phyloP scores from a whole-genome alignment of 2,329 filamentous ascomycete genomes.

The Ophiostoma australiae region DNA sequence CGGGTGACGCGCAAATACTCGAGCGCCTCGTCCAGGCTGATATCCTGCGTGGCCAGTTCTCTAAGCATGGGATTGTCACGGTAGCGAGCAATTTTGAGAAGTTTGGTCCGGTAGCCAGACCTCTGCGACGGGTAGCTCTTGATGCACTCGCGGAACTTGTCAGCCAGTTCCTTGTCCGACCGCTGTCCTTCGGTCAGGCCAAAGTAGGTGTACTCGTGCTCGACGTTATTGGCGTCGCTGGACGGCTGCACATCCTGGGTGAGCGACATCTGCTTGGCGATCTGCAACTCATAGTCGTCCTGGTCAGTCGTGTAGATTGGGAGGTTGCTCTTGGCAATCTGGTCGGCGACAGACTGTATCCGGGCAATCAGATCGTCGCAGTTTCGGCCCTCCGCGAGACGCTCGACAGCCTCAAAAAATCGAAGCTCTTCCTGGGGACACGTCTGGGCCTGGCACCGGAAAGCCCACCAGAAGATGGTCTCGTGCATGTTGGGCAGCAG shows the following conservation, averaged over 20 bases:
- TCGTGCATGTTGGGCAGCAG: slow-evolving; percentile 29
- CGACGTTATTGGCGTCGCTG: slow-evolving; percentile 9
- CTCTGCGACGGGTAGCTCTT: slow-evolving; percentile 30
- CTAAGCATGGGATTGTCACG: slow-evolving; percentile 27
- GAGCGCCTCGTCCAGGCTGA: slow-evolving; percentile 36
- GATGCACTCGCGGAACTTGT: slow-evolving; percentile 29
- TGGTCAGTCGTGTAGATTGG: slow-evolving; percentile 24
- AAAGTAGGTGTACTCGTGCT: slow-evolving; percentile 31
- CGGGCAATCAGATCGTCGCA: slow-evolving; percentile 27
- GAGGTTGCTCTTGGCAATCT: background rate
- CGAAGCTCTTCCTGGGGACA: slow-evolving; percentile 25
- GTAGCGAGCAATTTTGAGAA: slow-evolving; percentile 32
- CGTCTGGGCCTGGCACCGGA: slow-evolving; percentile 29
- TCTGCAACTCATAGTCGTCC: slow-evolving; percentile 22
- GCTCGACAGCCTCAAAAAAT: slow-evolving; percentile 27
- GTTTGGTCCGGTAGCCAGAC: slow-evolving; percentile 30
- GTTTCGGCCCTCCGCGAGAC: slow-evolving; percentile 28
- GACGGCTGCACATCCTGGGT: slow-evolving; percentile 15
- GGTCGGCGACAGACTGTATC: slow-evolving; percentile 21
- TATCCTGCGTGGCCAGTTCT: slow-evolving; percentile 23
- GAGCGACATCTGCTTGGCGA: slow-evolving; percentile 28
- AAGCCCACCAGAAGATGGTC: slow-evolving; percentile 32
- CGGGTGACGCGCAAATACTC: background rate
- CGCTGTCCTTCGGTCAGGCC: slow-evolving; percentile 25
- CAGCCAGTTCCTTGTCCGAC: slow-evolving; percentile 27